Evolutionary conservation across 2,329 filamentous ascomycete genomes (phyloP), one percentile per base, ranked within the genome.

Genomic region (Aspergillus fructus): DNA sequence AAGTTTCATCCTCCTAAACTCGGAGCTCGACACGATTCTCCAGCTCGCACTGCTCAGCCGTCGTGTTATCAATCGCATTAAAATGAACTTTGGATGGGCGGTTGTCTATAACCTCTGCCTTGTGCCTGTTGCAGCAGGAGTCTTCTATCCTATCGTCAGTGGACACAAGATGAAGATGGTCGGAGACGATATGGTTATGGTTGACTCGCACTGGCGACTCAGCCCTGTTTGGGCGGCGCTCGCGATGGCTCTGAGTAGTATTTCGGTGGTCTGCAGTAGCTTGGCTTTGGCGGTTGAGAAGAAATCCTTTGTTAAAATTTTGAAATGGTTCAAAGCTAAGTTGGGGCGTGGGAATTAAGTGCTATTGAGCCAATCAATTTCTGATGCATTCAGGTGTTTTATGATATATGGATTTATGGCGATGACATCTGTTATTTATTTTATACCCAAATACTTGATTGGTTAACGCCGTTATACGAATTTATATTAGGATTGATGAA

Each of bases 221-320:
- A 78, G 77, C 61, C 80, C 80, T 1, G 79, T 81, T 5, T 97
- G 93, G 93, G 93, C 93, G 5, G 89, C 87, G 63, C 75, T 96
- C 71, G 93, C 93, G 1, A 97, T 97, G 93, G 93, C 93, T 24
- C 74, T 93, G 72, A 96, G 92, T 74, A 93, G 89, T 73, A 87
- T 97, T 64, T 94, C 90, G 68, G 93, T 97, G 46, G 89, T 97
- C 50, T 76, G 85, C 69, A 96, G 91, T 71, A 93, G 89, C 76
- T 75, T 96, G 67, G 81, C 86, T 49, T 74, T 97, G 76, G 84
- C 87, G 70, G 81, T 77, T 61, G 72, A 75, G 45, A 62, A 63
- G 50, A 64, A 59, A 42, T 62, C 51, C 33, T 49, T 71, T 7
- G 63, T 51, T 53, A 66, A 51, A 41, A 13, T 67, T 9, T 49